Base-by-base conservation (phyloP, 805 yeast genomes). In the Candida wancherniae region DNA sequence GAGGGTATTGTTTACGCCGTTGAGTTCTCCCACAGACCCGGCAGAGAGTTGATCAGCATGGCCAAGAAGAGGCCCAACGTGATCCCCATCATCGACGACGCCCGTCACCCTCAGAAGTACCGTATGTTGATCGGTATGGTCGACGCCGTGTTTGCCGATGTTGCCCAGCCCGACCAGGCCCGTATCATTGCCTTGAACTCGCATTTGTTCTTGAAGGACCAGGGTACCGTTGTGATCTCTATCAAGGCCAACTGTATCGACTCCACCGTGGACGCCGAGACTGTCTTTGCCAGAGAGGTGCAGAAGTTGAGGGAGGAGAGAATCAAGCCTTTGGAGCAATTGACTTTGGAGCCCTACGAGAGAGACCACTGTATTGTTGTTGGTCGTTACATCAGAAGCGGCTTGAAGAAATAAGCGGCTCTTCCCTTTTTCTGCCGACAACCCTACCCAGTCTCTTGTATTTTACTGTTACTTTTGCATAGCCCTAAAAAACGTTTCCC, bases 201-300 rank as follows among this genome's bases (percentile, higher is more conserved):
- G 36, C 98, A 92, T 68, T 74, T 90, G 77, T 92, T 92, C 83
- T 77, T 92, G 62, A 92, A 92, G 69, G 97, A 92, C 67, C 87
- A 82, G 68, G 98, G 98, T 69, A 95, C 95, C 61, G 98, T 92
- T 48, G 92, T 92, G 46, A 92, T 92, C 58, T 90, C 97, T 55
- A 92, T 92, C 70, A 92, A 92, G 79, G 98, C 98, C 55, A 92
- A 92, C 87, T 92, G 98, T 86, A 92, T 92, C 64, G 98, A 92
- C 71, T 92, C 97, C 28, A 92, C 98, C 40, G 97, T 90, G 38
- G 97, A 88, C 63, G 98, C 98, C 48, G 97, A 92, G 75, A 88
- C 97, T 40, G 98, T 92, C 45, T 92, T 92, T 59, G 97, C 98
- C 41, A 85, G 97, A 74, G 98, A 92, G 73, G 97, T 92, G 39